phyloP scores from a whole-genome alignment of 768 basidiomycete genomes.

The Mycena capillaripes region DNA sequence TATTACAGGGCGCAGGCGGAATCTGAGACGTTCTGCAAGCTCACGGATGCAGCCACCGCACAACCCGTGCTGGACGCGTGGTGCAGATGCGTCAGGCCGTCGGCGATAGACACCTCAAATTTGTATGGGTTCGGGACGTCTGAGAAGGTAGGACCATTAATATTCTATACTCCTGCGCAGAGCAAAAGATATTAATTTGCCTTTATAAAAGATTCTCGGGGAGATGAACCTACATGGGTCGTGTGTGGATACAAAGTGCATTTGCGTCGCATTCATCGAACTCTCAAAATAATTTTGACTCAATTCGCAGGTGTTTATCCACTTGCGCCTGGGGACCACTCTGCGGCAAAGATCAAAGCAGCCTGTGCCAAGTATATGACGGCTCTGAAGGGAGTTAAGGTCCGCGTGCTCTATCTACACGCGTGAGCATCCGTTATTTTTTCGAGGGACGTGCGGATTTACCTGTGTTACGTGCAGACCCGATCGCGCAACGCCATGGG shows the following conservation, averaged over 20 bases:
- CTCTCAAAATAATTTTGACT: neutral
- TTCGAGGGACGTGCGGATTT: too few species aligned
- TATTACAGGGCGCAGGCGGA: constrained; percentile 58
- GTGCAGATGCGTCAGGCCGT: constrained; percentile 49
- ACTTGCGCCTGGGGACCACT: constrained; percentile 54
- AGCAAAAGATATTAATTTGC: neutral
- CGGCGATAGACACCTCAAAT: constrained; percentile 60
- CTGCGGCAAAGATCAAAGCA: constrained; percentile 50
- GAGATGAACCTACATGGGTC: constrained; percentile 54
- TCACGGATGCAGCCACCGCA: constrained; percentile 49
- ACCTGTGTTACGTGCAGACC: constrained; percentile 39
- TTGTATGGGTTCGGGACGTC: constrained; percentile 61
- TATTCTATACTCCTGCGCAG: neutral
- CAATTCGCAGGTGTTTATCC: constrained; percentile 16
- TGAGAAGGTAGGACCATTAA: constrained; percentile 51
- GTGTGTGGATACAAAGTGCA: constrained; percentile 61
- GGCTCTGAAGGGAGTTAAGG: constrained; percentile 47
- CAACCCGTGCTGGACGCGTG: constrained; percentile 62
- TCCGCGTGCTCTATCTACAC: constrained; percentile 61
- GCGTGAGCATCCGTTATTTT: constrained; percentile 34
- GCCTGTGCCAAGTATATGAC: constrained; percentile 51
- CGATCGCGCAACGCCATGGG: constrained; percentile 58
- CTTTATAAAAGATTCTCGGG: constrained; percentile 43
- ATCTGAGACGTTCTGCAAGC: constrained; percentile 58
- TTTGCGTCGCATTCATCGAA: neutral